These are phyloP conservation scores for Cercospora janseana DNA, from an alignment of 2,329 filamentous ascomycete species.

Conservation along the genomic window DNA sequence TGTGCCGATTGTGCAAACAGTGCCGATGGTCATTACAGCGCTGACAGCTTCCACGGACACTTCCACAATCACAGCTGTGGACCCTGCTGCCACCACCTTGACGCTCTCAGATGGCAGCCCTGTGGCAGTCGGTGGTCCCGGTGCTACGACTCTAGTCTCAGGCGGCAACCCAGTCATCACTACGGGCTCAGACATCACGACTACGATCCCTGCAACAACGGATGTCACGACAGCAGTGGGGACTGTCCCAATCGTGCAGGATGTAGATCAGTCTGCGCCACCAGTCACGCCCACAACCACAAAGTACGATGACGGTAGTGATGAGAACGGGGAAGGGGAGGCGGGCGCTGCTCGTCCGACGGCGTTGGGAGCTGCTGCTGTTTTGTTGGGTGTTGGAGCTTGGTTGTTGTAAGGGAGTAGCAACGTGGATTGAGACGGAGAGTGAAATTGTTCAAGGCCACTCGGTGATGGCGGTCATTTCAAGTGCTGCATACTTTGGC, in stretches of 20 bases:
- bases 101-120: not conserved
- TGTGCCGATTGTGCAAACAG: slow-evolving; percentile 17
- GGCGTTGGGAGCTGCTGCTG: not conserved
- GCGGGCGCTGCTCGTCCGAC: not conserved
- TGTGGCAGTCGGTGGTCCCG: not conserved
- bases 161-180: not conserved
- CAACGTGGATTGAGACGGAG: not conserved
- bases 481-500: too few species aligned
- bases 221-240: slow-evolving; percentile 10
- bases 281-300: not conserved
- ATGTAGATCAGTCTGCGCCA: too few species aligned
- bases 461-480: not conserved
- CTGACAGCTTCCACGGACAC: slow-evolving; percentile 14
- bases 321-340: too few species aligned
- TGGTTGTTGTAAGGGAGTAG: not conserved
- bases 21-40: slow-evolving; percentile 20
- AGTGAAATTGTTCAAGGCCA: not conserved
- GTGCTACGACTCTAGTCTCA: not conserved
- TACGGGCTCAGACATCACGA: slow-evolving; percentile 5
- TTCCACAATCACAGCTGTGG: not conserved
- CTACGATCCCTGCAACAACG: slow-evolving; percentile 7
- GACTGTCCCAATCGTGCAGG: not conserved
- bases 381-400: not conserved
- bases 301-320: not conserved
- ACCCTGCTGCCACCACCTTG: not conserved